A percentile compares a stretch with the other conserved stretches of the same genome.
Evolutionary conservation across 139 green algal genomes (phyloP).

Genomic region (Chlorella sp.): DNA sequence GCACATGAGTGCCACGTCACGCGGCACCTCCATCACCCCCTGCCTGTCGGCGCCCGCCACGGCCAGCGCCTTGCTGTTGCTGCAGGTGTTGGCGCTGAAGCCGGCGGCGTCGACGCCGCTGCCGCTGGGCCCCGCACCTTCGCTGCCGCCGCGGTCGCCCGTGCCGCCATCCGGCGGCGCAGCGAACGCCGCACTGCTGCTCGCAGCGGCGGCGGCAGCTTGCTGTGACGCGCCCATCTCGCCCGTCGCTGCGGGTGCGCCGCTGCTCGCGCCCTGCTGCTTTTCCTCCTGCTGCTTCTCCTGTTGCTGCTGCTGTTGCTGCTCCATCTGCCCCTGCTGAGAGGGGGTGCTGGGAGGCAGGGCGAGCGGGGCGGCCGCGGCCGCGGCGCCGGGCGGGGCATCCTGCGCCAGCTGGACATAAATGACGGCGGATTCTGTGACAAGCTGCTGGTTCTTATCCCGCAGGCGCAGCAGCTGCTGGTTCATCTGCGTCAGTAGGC

Average conservation of each 20-base stretch:
- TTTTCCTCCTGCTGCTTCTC: conserved; percentile 3
- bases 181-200: not conserved
- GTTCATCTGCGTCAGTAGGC: conserved; percentile 19
- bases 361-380: not conserved
- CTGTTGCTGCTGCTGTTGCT: conserved; percentile 7
- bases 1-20: conserved; percentile 45
- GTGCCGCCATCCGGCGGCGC: not conserved
- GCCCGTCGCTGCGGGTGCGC: not conserved
- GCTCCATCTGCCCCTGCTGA: not conserved
- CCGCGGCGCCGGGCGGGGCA: not conserved
- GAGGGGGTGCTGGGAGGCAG: not conserved
- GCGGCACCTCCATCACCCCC: not conserved
- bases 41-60: not conserved
- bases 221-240: too few species aligned
- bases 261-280: not conserved
- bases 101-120: not conserved
- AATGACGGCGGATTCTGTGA: not conserved
- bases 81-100: not conserved
- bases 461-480: conserved; percentile 21
- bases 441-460: conserved; percentile 23
- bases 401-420: conserved; percentile 21
- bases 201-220: not conserved
- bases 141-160: not conserved
- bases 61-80: not conserved
- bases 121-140: not conserved